These are phyloP conservation scores for Saccharomyces pastorianus DNA, from an alignment of 1,139 yeast genomes.

Conservation along the genomic window DNA sequence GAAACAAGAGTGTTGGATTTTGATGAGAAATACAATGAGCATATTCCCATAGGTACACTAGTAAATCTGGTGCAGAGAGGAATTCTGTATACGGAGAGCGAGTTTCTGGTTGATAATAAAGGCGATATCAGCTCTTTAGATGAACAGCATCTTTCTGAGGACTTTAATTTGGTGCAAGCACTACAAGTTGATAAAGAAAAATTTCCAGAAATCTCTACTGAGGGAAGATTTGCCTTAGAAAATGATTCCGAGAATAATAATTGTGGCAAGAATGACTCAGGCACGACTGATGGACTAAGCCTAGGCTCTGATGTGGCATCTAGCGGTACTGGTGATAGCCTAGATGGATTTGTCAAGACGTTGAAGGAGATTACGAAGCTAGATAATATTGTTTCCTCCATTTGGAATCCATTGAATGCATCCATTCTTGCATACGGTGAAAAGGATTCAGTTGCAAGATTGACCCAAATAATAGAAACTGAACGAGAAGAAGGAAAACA, in stretches of 20 bases:
- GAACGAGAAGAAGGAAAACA: conserved; percentile 1
- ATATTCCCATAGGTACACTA: conserved; percentile 63
- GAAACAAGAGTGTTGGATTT: conserved; percentile 56
- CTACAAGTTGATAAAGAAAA: conserved; percentile 29
- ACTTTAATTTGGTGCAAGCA: conserved; percentile 37
- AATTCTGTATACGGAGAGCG: conserved; percentile 56
- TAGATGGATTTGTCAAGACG: conserved; percentile 27
- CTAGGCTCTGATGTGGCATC: too few relatives aligned
- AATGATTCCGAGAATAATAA: conserved; percentile 10
- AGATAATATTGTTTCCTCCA: conserved; percentile 32
- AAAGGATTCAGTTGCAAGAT: conserved; percentile 31
- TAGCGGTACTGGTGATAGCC: neutral
- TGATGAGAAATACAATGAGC: conserved; percentile 44
- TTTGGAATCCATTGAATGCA: conserved; percentile 36
- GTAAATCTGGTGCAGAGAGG: conserved; percentile 83
- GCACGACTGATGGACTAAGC: conserved; percentile 10
- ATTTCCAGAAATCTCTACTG: conserved; percentile 28
- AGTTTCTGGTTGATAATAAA: conserved; percentile 36
- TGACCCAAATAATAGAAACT: conserved; percentile 21
- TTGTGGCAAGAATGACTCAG: conserved; percentile 8
- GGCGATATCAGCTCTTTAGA: conserved; percentile 29
- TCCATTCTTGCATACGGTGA: conserved; percentile 37
- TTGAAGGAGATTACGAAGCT: conserved; percentile 29
- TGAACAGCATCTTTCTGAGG: conserved; percentile 21
- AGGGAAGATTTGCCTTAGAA: conserved; percentile 29